Evolutionary conservation across 2,329 filamentous ascomycete species (phyloP).

Genomic region (Cytospora chrysosperma): DNA sequence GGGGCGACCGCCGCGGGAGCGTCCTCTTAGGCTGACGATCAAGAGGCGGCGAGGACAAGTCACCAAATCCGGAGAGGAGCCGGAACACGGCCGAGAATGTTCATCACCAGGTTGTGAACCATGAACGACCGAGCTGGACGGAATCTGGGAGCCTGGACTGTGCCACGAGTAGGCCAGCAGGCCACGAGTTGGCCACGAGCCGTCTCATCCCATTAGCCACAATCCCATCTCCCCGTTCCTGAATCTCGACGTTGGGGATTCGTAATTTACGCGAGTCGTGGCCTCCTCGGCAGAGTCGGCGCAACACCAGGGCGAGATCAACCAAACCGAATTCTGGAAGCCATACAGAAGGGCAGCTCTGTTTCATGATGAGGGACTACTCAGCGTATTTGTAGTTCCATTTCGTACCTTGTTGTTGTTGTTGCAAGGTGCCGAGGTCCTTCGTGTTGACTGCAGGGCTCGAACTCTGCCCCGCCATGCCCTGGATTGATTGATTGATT

Average conservation of each 20-base stretch:
- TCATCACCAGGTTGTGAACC: background rate
- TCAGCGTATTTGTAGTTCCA: background rate
- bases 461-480: background rate
- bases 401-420: background rate
- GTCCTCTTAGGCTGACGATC: background rate
- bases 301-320: background rate
- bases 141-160: background rate
- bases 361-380: background rate
- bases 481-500: too few relatives aligned
- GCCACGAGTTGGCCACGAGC: constrained; percentile 9
- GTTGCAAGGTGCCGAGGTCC: background rate
- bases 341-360: background rate
- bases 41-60: background rate
- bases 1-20: background rate
- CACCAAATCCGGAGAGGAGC: background rate
- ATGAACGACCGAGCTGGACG: too few relatives aligned
- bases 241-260: constrained; percentile 7
- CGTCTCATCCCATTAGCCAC: constrained; percentile 7
- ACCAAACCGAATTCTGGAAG: background rate
- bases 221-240: background rate
- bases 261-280: constrained; percentile 18
- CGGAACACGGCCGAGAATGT: constrained; percentile 4
- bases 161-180: background rate
- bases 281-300: background rate
- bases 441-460: background rate